Evolutionary conservation across 345 rosid genomes (phyloP).

Genomic region (Cardiospermum halicacabum): DNA sequence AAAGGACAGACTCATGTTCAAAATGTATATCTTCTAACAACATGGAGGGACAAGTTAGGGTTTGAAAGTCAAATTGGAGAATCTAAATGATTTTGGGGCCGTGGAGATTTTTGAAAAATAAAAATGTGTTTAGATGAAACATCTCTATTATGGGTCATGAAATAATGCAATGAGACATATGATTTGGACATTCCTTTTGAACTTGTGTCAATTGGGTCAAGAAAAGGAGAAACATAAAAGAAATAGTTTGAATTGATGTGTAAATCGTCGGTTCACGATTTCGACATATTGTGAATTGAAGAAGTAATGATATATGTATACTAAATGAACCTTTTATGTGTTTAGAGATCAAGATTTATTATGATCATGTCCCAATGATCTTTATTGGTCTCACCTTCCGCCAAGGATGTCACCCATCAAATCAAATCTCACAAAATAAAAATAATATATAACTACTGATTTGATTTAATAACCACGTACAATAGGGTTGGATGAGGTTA

Average conservation of each 20-base stretch:
- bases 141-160: neutral
- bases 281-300: neutral
- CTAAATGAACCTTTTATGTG: too few relatives aligned
- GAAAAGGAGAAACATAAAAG: neutral
- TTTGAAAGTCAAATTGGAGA: neutral
- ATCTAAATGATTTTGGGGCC: neutral
- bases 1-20: too few relatives aligned
- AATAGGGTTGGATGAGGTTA: too few relatives aligned
- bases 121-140: slow-evolving; percentile 3
- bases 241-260: neutral
- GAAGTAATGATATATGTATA: neutral
- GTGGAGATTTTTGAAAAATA: neutral
- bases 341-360: too few relatives aligned
- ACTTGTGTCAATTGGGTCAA: neutral
- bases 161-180: neutral
- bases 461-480: too few relatives aligned
- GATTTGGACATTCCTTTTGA: neutral
- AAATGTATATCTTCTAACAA: too few relatives aligned
- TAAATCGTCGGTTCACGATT: neutral
- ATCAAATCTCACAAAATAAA: too few relatives aligned
- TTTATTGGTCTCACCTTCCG: too few relatives aligned
- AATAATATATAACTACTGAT: too few relatives aligned
- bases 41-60: neutral
- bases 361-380: too few relatives aligned
- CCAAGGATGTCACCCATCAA: too few relatives aligned